Evolutionary conservation across 495 filamentous ascomycete genomes (phyloP), one percentile per base, ranked within the genome.

Genomic region (Hypoxylon perforatum): DNA sequence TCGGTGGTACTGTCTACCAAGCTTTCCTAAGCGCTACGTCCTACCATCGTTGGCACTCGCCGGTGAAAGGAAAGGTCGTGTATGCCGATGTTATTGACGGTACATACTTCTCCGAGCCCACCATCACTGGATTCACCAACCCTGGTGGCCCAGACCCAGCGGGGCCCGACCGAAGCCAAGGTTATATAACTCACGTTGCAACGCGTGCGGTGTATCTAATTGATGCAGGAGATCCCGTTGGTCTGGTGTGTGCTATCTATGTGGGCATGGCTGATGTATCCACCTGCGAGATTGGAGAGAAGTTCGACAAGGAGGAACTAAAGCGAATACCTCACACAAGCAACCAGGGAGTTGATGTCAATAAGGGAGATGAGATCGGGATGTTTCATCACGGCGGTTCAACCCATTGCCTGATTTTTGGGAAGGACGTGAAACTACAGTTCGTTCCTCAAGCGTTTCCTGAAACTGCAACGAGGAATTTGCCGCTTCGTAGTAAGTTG

Each of bases 341-440:
- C 3, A 28, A 28, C 25, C 7, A 3, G 7, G 30, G 30, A 33
- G 30, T 33, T 5, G 7, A 9, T 33, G 30, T 33, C 30, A 33
- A 33, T 10, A 88, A 87, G 70, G 86, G 86, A n/a, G 80, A 88
- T 15, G 70, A 87, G 59, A 77, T 86, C 55, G 86, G 86, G 6
- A 87, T 86, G 58, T 89, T 89, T 67, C 86, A 88, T 73, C 87
- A 83, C 70, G 87, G 86, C 15, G 86, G 86, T 21, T 83, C 79
- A 12, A 86, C 81, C 0, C 81, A 87, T 65, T 86, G 82, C 61
- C 65, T 88, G 42, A 57, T 88, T 0, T 88, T 89, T 35, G 33
- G 36, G 14, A 44, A 55, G 55, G 59, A 44, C 0, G n/a, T 57
- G n/a, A 65, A 58, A 42, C 36, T 69, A 10, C 2, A 38, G 61